Evolutionary conservation across 2,329 filamentous ascomycete genomes (phyloP).

Genomic region (Hortaea werneckii): DNA sequence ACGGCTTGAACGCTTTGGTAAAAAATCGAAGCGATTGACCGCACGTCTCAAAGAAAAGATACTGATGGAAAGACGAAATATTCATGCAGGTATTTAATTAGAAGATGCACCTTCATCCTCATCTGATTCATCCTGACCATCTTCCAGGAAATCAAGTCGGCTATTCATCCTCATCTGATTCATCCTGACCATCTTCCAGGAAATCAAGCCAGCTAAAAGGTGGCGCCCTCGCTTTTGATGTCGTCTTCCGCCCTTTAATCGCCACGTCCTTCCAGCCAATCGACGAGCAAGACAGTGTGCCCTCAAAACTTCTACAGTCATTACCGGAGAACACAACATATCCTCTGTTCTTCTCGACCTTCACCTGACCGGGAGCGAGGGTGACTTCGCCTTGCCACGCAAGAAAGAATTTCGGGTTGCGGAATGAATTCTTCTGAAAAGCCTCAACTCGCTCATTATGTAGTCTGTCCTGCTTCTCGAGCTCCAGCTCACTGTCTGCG

Average conservation of each 20-base stretch:
- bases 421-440: conserved; percentile 1
- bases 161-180: no score
- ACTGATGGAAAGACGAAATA: no score
- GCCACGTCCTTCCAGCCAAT: conserved; percentile 7
- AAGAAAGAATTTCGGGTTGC: conserved; percentile 10
- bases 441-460: not conserved
- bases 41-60: no score
- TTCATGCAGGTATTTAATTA: no score
- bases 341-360: conserved; percentile 1
- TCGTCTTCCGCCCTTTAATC: conserved; percentile 5
- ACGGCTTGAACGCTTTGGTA: no score
- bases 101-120: no score
- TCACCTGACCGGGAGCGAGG: not conserved
- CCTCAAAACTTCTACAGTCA: conserved; percentile 5
- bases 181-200: not conserved
- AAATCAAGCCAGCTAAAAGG: not conserved
- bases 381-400: conserved; percentile 5
- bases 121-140: no score
- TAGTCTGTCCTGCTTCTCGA: not conserved
- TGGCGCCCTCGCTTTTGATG: conserved; percentile 2
- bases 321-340: conserved; percentile 7
- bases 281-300: conserved; percentile 5
- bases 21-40: no score
- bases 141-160: no score
- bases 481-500: conserved; percentile 1